Evolutionary conservation across 805 yeast species (phyloP).

Genomic region (Saccharomyces cerevisiae): DNA sequence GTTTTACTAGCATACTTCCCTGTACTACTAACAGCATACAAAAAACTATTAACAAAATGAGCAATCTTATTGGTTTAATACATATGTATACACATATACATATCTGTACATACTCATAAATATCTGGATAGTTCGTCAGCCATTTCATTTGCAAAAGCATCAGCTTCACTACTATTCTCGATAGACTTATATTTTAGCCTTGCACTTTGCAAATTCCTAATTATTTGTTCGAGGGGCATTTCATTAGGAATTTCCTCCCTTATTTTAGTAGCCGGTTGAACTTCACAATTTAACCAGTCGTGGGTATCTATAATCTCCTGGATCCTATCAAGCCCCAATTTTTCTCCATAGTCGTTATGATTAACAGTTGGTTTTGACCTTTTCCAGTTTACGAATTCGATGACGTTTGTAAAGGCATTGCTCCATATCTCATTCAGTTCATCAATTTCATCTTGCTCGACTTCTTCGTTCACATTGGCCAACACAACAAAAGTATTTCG

Average conservation of each 20-base stretch:
- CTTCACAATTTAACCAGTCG: conserved; percentile 34
- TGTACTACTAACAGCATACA: conserved; percentile 18
- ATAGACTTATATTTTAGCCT: conserved; percentile 11
- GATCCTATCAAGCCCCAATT: conserved; percentile 36
- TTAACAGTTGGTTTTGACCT: neutral
- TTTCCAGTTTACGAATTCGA: conserved; percentile 34
- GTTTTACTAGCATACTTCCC: conserved; percentile 24
- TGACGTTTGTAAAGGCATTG: conserved; percentile 16
- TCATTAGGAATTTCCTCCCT: neutral
- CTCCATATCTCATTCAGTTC: conserved; percentile 27
- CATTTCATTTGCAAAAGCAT: conserved; percentile 15
- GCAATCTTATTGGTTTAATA: neutral
- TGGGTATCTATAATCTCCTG: conserved; percentile 41
- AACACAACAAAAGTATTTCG: neutral
- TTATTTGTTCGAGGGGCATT: conserved; percentile 4
- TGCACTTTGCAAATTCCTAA: conserved; percentile 15
- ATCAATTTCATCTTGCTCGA: conserved; percentile 28
- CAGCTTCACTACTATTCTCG: conserved; percentile 10
- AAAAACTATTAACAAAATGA: conserved; percentile 10
- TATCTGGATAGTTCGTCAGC: conserved; percentile 17
- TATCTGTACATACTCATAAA: conserved; percentile 1
- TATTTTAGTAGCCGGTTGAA: neutral
- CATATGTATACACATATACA: neutral
- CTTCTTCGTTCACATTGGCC: conserved; percentile 5
- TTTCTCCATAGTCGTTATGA: conserved; percentile 37